phyloP scores from a whole-genome alignment of 495 filamentous ascomycete genomes.

The Podospora fimiseda region DNA sequence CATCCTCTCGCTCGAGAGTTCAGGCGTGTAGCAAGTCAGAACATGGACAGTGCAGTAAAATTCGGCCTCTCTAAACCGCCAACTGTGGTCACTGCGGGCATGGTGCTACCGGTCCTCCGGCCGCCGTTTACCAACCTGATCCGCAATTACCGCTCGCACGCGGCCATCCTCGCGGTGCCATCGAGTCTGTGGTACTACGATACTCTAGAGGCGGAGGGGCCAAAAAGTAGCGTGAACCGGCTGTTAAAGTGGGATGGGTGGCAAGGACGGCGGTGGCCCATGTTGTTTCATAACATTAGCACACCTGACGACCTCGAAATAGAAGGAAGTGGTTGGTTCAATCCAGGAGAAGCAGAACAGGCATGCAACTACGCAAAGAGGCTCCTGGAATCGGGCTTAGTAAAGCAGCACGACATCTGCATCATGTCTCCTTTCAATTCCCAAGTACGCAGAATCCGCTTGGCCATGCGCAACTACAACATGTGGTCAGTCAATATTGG shows the following conservation, averaged over 20 bases:
- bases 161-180: constrained; percentile 49
- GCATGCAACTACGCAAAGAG: constrained; percentile 37
- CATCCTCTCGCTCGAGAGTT: constrained; percentile 43
- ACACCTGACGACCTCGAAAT: constrained; percentile 45
- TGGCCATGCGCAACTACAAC: constrained; percentile 25
- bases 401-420: constrained; percentile 39
- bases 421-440: constrained; percentile 52
- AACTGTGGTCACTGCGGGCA: constrained; percentile 1
- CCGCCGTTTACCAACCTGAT: constrained; percentile 50
- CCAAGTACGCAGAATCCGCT: constrained; percentile 43
- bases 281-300: constrained; percentile 43
- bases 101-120: constrained; percentile 27
- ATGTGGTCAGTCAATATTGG: constrained; percentile 47
- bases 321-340: constrained; percentile 50
- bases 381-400: constrained; percentile 31
- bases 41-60: not conserved
- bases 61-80: not conserved
- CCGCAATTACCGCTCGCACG: constrained; percentile 56
- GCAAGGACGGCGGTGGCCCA: constrained; percentile 42
- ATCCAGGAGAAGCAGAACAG: constrained; percentile 40
- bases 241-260: constrained; percentile 41
- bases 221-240: constrained; percentile 18
- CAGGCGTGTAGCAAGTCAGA: not conserved
- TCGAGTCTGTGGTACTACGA: constrained; percentile 49
- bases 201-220: constrained; percentile 45